Evolutionary conservation across 2,329 filamentous ascomycete genomes (phyloP), one percentile per base, ranked within the genome.

Genomic region (Trichoderma cornu-damae): DNA sequence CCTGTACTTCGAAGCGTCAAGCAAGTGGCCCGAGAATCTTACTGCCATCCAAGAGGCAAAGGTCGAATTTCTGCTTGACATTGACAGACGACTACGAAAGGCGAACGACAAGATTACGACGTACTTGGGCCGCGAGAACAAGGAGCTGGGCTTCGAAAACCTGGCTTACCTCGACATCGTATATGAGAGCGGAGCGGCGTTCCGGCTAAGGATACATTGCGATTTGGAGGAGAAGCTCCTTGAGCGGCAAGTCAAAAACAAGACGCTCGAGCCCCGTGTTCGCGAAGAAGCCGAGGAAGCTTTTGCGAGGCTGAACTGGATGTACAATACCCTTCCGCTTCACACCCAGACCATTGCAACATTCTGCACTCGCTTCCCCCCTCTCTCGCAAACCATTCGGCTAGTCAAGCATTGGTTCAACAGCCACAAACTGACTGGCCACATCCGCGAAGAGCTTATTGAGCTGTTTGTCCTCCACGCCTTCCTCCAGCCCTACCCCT

Each of bases 1-100:
- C 40, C 79, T 99, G 47, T 92, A 93, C 67, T 97, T 99, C 65
- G 94, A 99, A 73, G 89, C 88, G 4, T 97, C 94, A 6, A 87
- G 85, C 44, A 87, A 90, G 64, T 99, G 94, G 94, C 94, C 94
- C 0, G 92, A 97, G 68, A 90, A 95, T 67, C 74, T 97, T 7
- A 83, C 83, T 3, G 92, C 93, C 4, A 96, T 97, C 57, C 94
- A 99, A 70, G 85, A 91, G 67, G 92, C 91, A 11, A 99, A 99
- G 72, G 82, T 95, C 37, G 94, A 95, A 3, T 96, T 99, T 68
- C 78, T 94, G 3, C 74, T 96, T 3, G 83, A 86, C 64, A 85
- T 96, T 57, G 84, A 86, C 49, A 84, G 86, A 51, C 79, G 90
- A 2, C 75, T 99, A 2, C 79, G 82, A 55, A 79, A 82, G 16